Conservation (phyloP, 441 rosid species). For the Aquilaria agallochum region DNA sequence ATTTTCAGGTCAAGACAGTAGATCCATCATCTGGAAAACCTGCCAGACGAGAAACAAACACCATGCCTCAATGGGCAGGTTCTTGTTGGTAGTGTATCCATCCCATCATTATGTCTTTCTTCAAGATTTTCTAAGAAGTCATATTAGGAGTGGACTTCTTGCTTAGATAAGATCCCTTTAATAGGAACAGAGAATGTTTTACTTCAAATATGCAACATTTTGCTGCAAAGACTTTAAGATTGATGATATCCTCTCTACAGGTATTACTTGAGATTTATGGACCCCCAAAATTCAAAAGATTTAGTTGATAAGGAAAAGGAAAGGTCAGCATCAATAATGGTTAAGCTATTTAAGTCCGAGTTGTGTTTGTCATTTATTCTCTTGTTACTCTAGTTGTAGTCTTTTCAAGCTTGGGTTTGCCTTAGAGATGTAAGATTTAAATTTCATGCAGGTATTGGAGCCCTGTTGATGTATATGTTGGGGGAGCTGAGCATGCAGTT, state of each 20-base stretch:
- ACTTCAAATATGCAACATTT: no score
- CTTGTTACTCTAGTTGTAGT: no score
- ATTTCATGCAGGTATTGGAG: constrained; percentile 76
- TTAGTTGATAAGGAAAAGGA: constrained; percentile 81
- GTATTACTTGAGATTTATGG: constrained; percentile 98
- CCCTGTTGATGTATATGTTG: constrained; percentile 93
- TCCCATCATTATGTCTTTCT: constrained; percentile 1
- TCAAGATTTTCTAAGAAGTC: no score
- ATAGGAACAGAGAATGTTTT: no score
- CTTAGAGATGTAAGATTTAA: neutral
- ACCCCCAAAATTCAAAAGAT: constrained; percentile 71
- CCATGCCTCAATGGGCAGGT: constrained; percentile 99
- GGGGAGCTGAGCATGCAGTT: constrained; percentile 99
- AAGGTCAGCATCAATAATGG: constrained; percentile 36
- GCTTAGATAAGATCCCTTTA: neutral
- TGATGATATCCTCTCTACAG: constrained; percentile 30
- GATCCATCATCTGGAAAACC: constrained; percentile 74
- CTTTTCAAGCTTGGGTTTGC: no score
- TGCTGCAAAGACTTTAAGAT: no score
- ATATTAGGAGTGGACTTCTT: neutral
- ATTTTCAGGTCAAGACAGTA: constrained; percentile 56
- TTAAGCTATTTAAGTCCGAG: neutral
- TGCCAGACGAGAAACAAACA: constrained; percentile 90
- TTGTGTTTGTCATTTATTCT: neutral
- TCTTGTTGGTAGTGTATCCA: constrained; percentile 83